Evolutionary conservation across 306 rosid genomes (phyloP), one percentile per base, ranked within the genome.

Genomic region (Malus asiatica): DNA sequence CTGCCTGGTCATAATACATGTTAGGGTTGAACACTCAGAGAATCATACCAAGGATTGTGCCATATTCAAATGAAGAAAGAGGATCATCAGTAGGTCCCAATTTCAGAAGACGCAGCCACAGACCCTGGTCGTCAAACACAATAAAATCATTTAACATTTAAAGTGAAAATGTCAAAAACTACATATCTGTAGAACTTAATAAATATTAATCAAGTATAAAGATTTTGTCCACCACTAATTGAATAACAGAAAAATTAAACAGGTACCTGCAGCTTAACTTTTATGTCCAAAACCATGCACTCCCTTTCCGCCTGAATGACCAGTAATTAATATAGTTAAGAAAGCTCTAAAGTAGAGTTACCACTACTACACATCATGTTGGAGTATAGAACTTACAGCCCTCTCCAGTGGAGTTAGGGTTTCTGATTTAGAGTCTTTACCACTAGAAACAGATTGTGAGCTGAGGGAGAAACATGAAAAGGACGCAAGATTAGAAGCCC

Each of bases 41-140:
- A 65, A 52, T 8, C 70, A 46, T 92, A 95, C 98, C 99, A 23
- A 95, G 96, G 84, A 95, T 95, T 80, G 99, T 95, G 84, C 99
- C 99, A 83, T 95, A 95, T 86, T 95, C 99, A 84, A 92, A 95
- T 75, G 99, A 95, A 30, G 97, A 89, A 85, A 95, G 98, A 77
- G 99, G 98, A 89, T 95, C 98, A 65, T 92, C 99, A 27, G 97
- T 95, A 42, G 99, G 84, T 81, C 91, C 98, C 88, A 95, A 79
- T 86, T 87, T 89, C 83, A 95, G 96, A 81, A 95, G 98, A 78
- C 99, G 96, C 75, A 95, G 77, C 99, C 99, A 95, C 83, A 95
- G 83, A 71, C 99, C 99, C 99, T 95, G 76, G 78, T 76, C 53
- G 51, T 77, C 42, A 71, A 79, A 82, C 75, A 74, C 70, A 87